Conservation (phyloP, 129 eudicot species). For the Pulicaria dysenterica region DNA sequence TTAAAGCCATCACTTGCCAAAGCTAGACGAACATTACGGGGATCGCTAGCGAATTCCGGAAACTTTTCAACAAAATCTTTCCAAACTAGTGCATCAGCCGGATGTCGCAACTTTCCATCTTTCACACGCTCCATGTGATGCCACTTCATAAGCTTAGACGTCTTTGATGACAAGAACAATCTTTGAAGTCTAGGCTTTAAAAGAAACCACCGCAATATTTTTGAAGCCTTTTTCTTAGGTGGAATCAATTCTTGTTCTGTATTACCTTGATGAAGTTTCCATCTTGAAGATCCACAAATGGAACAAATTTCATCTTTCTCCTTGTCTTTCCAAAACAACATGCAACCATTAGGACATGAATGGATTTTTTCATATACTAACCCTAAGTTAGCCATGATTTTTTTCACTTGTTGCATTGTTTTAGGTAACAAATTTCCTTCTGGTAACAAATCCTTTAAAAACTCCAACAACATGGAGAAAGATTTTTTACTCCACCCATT, state of each 20-base stretch:
- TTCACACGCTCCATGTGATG: not conserved
- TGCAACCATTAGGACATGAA: too few relatives aligned
- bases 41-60: not conserved
- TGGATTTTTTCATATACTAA: too few relatives aligned
- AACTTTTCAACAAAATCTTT: not conserved
- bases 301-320: not conserved
- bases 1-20: not conserved
- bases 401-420: too few relatives aligned
- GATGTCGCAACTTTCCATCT: not conserved
- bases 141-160: not conserved
- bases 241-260: not conserved
- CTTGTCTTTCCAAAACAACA: too few relatives aligned
- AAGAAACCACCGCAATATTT: not conserved
- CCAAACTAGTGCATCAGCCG: not conserved
- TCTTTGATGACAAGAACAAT: not conserved
- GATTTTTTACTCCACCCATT: not conserved
- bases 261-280: not conserved
- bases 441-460: not conserved
- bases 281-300: not conserved
- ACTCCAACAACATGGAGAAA: not conserved
- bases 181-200: constrained; percentile 9
- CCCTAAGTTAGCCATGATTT: too few relatives aligned
- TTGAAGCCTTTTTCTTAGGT: not conserved
- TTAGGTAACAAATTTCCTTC: not conserved
- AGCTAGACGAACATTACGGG: not conserved